Evolutionary conservation across 257 asterid genomes (phyloP).

Genomic region (Ophiorrhiza pumila): DNA sequence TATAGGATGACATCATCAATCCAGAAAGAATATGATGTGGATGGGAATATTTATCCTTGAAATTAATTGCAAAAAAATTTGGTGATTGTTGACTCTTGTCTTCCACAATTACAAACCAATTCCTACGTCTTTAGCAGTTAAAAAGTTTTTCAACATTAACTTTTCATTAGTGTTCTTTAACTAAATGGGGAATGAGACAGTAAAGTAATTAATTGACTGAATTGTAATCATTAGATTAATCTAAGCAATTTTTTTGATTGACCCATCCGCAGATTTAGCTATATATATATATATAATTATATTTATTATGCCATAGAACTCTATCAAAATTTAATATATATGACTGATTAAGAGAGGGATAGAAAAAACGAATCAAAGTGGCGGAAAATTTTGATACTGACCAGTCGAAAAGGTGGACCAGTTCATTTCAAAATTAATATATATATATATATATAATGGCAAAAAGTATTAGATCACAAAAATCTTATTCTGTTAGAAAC

Average conservation of each 20-base stretch:
- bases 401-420: conserved; percentile 27
- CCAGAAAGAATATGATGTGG: not conserved
- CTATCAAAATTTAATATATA: not conserved
- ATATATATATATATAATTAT: no score
- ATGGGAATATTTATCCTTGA: not conserved
- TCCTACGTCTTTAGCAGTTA: conserved; percentile 2
- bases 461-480: not conserved
- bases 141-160: not conserved
- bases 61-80: not conserved
- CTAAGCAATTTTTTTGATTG: conserved; percentile 2
- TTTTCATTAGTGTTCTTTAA: not conserved
- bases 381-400: conserved; percentile 11
- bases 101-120: conserved; percentile 17
- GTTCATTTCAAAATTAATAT: conserved; percentile 13
- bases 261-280: not conserved
- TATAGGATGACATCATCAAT: not conserved
- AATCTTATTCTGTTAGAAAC: not conserved
- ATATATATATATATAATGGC: no score
- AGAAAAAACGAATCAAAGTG: not conserved
- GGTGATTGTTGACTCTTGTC: conserved; percentile 24
- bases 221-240: not conserved
- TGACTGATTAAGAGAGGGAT: no score
- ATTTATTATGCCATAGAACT: no score
- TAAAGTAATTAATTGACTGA: not conserved
- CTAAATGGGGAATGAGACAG: not conserved